These are phyloP conservation scores for Microbotryum intermedium DNA, from an alignment of 1,284 basidiomycete species.

Conservation along the genomic window DNA sequence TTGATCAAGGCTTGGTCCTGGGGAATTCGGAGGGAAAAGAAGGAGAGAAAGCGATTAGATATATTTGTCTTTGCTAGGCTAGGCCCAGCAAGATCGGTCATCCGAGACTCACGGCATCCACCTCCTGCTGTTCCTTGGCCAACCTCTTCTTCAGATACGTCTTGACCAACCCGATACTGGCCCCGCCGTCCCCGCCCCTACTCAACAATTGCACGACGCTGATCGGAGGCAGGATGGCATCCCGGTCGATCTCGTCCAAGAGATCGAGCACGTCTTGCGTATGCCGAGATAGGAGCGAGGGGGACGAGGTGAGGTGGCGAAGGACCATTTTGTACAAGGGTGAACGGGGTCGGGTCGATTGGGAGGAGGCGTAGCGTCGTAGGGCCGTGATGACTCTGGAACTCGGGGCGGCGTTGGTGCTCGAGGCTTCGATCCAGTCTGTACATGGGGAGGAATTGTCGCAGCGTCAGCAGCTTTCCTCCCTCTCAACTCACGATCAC, in stretches of 20 bases:
- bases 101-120: slow-evolving; percentile 56
- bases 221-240: slow-evolving; percentile 74
- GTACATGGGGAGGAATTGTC: not conserved
- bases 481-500: slow-evolving; percentile 48
- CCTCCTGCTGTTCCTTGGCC: slow-evolving; percentile 60
- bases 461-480: slow-evolving; percentile 3
- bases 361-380: slow-evolving; percentile 56
- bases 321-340: slow-evolving; percentile 81
- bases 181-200: slow-evolving; percentile 59
- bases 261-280: slow-evolving; percentile 60
- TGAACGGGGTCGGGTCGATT: slow-evolving; percentile 44
- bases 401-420: slow-evolving; percentile 43
- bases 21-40: not conserved
- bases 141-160: slow-evolving; percentile 77
- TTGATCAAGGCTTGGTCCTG: slow-evolving; percentile 75
- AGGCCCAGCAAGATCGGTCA: not conserved
- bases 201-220: slow-evolving; percentile 81
- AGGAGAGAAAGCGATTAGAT: not conserved
- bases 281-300: slow-evolving; percentile 60
- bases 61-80: not conserved
- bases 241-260: slow-evolving; percentile 65
- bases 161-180: slow-evolving; percentile 81
- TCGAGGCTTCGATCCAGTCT: slow-evolving; percentile 24
- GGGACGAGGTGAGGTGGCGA: slow-evolving; percentile 73
- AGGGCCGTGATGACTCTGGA: slow-evolving; percentile 64